Evolutionary conservation across 1,284 basidiomycete genomes (phyloP), one percentile per base, ranked within the genome.

Genomic region (Chondrostereum purpureum): DNA sequence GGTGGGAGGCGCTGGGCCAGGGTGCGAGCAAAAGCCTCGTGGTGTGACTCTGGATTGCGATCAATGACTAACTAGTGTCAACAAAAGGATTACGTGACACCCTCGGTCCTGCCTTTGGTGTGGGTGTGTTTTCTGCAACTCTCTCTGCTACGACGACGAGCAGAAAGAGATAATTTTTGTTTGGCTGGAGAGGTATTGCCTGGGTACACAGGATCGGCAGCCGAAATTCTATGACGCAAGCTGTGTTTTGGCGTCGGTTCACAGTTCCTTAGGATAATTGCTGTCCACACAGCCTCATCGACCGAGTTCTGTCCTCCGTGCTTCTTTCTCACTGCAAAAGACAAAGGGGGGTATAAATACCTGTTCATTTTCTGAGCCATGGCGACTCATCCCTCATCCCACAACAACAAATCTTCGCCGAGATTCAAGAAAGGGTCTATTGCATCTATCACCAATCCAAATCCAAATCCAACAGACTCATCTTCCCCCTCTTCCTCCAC

Each of bases 341-440:
- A n/a, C n/a, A n/a, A n/a, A n/a, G n/a, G n/a, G n/a, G 8, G 27
- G 8, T 31, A 31, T 31, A 31, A 31, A 31, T 8, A 8, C 27
- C 27, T 8, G 27, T n/a, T n/a, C n/a, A 31, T 8, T 8, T 39
- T 39, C 17, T 39, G 37, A 39, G 4, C 17, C n/a, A 39, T 39
- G 37, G 14, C 37, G 37, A 39, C 37, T 39, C 33, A 34, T 34
- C 17, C 33, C 33, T 16, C n/a, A 16, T 34, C 17, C 33, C 19
- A 14, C 12, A 17, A 14, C 14, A 39, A 39, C 37, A 3, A 12
- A 14, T 20, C 37, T 13, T 39, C 19, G 4, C 19, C 19, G 19
- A 14, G 19, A 18, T 20, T 39, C 37, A 14, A 17, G 37, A 39
- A 20, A 14, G 37, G 37, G 12, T 39, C 37, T 14, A 5, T 39